Evolutionary conservation across 2,329 filamentous ascomycete species (phyloP), one percentile per base, ranked within the genome.

Genomic region (Cordyceps cateniannulata): DNA sequence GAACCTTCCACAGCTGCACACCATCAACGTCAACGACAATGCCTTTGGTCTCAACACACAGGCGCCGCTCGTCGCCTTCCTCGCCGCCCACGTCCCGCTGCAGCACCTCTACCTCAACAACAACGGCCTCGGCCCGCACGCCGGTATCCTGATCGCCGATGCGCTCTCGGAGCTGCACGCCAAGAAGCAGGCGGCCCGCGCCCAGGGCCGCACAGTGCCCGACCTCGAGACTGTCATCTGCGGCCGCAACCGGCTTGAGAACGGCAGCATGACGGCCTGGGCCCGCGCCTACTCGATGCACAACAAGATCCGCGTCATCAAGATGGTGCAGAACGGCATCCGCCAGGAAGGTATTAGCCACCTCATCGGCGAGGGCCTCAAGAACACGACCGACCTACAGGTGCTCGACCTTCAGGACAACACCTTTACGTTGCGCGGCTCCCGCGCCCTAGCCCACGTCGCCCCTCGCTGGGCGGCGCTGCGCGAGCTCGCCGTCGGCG

Each of bases 301-400:
- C 72, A 86, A 83, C 66, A 88, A 89, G 61, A 84, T 99, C 65
- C 89, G 88, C 76, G 86, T 86, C 62, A 85, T 99, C 67, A 96
- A 93, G 81, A 98, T 99, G 95, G 91, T 96, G 27, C 95, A 98
- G 76, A 98, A 99, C 73, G 95, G 95, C 57, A 99, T 99, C 67
- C 85, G 95, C 48, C 91, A 93, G 71, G 92, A 98, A 74, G 95
- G 95, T 63, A 95, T 98, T 69, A 87, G 87, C 52, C 83, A 88
- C 66, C 80, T 99, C 61, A 79, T 99, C 65, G 86, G 84, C 63
- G 81, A 93, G 58, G 95, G 95, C 64, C 81, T 99, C 58, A 84
- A 81, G 65, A 82, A 90, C 68, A 85, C 91, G 55, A 80, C 78
- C 35, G 78, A 80, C 49, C 81, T 99, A 60, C 81, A 87, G 71